Conservation (phyloP, 257 asterid genomes). For the Ajuga chamaepitys region DNA sequence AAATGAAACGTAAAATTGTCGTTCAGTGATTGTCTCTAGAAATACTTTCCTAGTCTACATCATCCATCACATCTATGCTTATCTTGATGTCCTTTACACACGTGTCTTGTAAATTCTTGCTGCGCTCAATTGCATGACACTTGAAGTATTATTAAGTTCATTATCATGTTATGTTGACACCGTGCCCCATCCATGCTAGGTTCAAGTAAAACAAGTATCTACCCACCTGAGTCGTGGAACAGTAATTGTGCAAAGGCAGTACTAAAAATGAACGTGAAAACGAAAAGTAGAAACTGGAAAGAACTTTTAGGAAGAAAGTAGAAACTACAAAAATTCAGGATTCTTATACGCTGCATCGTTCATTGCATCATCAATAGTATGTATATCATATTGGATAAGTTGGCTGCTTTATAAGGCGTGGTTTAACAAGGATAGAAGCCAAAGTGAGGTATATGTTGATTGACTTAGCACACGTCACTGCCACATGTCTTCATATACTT, state of each 20-base stretch:
- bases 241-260: neutral
- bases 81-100: neutral
- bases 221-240: neutral
- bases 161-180: neutral
- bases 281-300: neutral
- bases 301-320: neutral
- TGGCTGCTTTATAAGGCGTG: neutral
- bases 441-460: neutral
- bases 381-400: neutral
- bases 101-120: neutral
- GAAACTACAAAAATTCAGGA: neutral
- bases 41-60: neutral
- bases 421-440: neutral
- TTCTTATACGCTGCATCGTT: neutral
- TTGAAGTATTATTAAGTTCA: neutral
- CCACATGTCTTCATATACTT: neutral
- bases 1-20: neutral
- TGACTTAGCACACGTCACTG: neutral
- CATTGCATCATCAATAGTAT: neutral
- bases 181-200: neutral
- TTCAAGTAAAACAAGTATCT: neutral
- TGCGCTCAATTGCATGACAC: neutral
- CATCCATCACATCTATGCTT: neutral
- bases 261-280: neutral
- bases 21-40: neutral